A percentile compares a stretch with the other conserved stretches of the same genome.
These are phyloP conservation scores for Plasmodium inui DNA, from an alignment of 169 alveolate genomes.

Conservation along the genomic window DNA sequence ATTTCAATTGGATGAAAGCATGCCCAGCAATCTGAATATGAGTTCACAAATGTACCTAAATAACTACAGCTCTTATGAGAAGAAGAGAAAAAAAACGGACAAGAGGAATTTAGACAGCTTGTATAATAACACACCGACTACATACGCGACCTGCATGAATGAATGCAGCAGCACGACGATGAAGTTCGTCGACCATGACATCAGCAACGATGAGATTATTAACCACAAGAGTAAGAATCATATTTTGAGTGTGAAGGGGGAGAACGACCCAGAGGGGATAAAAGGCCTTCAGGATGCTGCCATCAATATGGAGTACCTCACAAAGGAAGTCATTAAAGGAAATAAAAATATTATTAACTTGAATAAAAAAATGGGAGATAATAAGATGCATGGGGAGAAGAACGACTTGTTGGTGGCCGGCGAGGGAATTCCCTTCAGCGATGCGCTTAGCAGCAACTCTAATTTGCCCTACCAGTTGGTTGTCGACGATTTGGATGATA, in stretches of 20 bases:
- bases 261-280: background rate
- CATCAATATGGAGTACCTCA: background rate
- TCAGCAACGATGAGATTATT: background rate
- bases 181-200: background rate
- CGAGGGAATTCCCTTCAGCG: background rate
- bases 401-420: background rate
- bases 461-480: background rate
- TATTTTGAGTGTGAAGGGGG: background rate
- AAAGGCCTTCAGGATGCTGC: background rate
- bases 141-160: background rate
- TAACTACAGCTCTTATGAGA: slow-evolving; percentile 10
- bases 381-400: background rate
- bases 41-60: background rate
- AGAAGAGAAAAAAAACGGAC: slow-evolving; percentile 19
- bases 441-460: background rate
- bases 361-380: background rate
- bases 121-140: background rate
- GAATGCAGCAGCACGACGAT: background rate
- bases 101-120: background rate
- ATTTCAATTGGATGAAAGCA: background rate
- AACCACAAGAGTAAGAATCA: background rate
- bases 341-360: background rate
- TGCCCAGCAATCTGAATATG: slow-evolving; percentile 19
- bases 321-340: background rate
- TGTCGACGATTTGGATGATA: background rate